phyloP scores from a whole-genome alignment of 805 yeast genomes.

The Ogataea angusta region DNA sequence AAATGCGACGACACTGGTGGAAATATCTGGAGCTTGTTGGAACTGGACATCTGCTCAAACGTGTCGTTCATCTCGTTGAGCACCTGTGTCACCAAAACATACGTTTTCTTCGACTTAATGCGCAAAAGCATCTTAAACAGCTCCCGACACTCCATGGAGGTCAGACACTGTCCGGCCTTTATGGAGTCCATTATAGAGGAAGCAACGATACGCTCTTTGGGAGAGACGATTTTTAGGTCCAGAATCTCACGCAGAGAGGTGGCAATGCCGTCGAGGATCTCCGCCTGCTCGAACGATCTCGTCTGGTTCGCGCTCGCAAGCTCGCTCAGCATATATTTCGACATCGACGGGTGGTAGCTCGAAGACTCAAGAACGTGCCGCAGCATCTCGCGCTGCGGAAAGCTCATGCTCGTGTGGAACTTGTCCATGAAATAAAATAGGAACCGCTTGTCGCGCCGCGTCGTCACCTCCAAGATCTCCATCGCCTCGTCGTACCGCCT shows the following conservation, averaged over 20 bases:
- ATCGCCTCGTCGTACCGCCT: conserved; percentile 21
- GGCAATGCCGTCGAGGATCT: conserved; percentile 20
- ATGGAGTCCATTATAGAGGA: conserved; percentile 19
- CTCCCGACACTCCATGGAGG: conserved; percentile 26
- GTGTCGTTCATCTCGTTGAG: conserved; percentile 31
- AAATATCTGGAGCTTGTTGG: conserved; percentile 21
- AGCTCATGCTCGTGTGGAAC: conserved; percentile 14
- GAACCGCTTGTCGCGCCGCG: conserved; percentile 23
- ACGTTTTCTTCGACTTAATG: conserved; percentile 20
- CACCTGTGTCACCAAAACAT: conserved; percentile 31
- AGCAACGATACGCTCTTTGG: conserved; percentile 7
- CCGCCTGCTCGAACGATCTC: conserved; percentile 21
- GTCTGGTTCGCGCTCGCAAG: conserved; percentile 12
- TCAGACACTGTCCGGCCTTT: conserved; percentile 22
- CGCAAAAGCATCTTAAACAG: conserved; percentile 22
- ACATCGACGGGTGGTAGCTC: conserved; percentile 14
- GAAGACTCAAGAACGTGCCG: conserved; percentile 10
- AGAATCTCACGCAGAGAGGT: conserved; percentile 7
- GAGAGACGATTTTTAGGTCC: conserved; percentile 1
- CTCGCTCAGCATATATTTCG: conserved; percentile 18
- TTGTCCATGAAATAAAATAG: conserved; percentile 21
- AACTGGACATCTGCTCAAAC: background rate
- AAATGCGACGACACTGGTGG: conserved; percentile 41
- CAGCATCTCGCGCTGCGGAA: conserved; percentile 26
- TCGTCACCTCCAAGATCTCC: conserved; percentile 19